Conservation (phyloP, 129 eudicot species). For the Silybum marianum region DNA sequence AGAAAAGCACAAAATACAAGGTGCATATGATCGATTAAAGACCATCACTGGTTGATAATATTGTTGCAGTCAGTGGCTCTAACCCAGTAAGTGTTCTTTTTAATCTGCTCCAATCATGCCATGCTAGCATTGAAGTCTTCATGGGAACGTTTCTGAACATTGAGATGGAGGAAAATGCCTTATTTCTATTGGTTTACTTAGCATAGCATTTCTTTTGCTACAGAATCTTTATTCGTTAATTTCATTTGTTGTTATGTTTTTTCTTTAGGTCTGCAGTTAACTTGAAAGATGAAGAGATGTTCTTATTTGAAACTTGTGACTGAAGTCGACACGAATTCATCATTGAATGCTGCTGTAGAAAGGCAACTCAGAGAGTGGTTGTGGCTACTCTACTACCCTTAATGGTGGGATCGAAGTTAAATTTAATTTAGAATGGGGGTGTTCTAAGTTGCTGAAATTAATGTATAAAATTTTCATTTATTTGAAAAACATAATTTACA, state of each 20-base stretch:
- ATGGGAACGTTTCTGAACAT: background rate
- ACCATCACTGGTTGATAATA: constrained; percentile 27
- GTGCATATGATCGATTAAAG: constrained; percentile 53
- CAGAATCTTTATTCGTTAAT: background rate
- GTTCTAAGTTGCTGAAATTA: background rate
- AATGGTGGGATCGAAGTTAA: background rate
- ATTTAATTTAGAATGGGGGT: background rate
- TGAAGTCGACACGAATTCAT: background rate
- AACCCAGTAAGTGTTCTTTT: background rate
- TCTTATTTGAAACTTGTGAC: background rate
- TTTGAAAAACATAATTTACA: too few relatives aligned
- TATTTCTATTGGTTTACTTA: too few relatives aligned
- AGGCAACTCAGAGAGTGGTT: background rate
- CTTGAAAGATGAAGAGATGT: background rate
- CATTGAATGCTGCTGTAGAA: background rate
- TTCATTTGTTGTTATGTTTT: background rate
- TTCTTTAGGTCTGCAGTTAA: background rate
- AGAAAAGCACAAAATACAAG: constrained; percentile 57
- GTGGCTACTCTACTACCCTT: background rate
- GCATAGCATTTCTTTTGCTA: background rate
- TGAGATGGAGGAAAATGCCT: background rate
- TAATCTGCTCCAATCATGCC: background rate
- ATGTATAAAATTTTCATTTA: background rate
- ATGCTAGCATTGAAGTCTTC: background rate
- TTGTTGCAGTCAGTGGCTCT: constrained; percentile 3